Evolutionary conservation across 2,329 filamentous ascomycete genomes (phyloP), one percentile per base, ranked within the genome.

Genomic region (Hypoxylon sp.): DNA sequence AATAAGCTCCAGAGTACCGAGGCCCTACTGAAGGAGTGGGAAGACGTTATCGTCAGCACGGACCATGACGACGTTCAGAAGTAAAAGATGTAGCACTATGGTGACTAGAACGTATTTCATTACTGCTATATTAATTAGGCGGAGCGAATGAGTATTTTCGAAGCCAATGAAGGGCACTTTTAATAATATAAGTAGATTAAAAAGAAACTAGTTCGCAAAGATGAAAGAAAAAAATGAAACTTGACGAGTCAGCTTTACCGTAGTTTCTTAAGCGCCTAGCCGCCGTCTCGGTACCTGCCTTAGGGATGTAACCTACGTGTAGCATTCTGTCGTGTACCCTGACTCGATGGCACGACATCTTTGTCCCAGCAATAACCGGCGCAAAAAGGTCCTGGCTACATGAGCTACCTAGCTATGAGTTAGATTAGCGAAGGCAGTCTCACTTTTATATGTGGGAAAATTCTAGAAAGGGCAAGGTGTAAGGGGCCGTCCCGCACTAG

Each of bases 11-110:
- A 78, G 49, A 72, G 75, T 9, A 85, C 82, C 0, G 52, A 84
- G 53, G 73, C 75, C 65, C 66, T 84, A 14, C 63, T 89, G 65
- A 77, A 84, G 41, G 83, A 86, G 63, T 88, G 86, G 86, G 81
- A 82, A 71, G 77, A 79, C 2, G 72, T 84, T 21, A 77, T 78
- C n/a, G 71, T 60, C 6, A 79, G 78, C 17, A 83, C 82, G 9
- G 77, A 82, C 28, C 74, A 77, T 53, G 76, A 77, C 32, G 72
- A 75, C 64, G 67, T 74, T 10, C 53, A 69, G 48, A 69, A 72
- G 43, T 69, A 19, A 53, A 25, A 13, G 19, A 4, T 25, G 11
- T 36, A 2, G n/a, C 10, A 3, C 17, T 23, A 23, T 13, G 4
- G 11, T n/a, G 11, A 13, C 28, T 10, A 17, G 11, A 23, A 50